phyloP scores from a whole-genome alignment of 73 alveolate species.

The Symbiodinium pilosum region DNA sequence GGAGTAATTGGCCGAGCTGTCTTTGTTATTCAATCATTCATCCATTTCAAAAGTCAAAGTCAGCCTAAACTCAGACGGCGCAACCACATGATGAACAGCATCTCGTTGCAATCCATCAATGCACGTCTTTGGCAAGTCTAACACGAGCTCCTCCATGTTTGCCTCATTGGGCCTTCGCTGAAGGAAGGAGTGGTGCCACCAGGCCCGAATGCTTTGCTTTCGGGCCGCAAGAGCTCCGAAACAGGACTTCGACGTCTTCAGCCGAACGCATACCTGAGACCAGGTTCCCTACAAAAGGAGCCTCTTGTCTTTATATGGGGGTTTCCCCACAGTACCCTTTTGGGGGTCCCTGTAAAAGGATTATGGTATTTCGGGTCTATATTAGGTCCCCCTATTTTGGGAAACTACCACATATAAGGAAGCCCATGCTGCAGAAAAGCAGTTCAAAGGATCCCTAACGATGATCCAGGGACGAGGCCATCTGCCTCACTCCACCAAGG shows the following conservation, averaged over 20 bases:
- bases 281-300: no score
- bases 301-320: no score
- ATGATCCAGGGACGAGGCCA: no score
- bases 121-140: slow-evolving; percentile 87
- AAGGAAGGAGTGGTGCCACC: slow-evolving; percentile 13
- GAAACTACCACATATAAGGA: no score
- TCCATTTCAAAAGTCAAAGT: slow-evolving; percentile 25
- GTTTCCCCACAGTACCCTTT: no score
- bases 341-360: no score
- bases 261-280: neutral
- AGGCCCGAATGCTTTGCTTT: neutral
- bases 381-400: no score
- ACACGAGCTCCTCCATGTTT: neutral
- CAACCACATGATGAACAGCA: slow-evolving; percentile 50
- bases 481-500: neutral
- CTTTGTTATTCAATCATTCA: neutral
- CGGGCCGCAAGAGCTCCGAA: neutral
- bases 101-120: slow-evolving; percentile 87
- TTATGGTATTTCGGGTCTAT: no score
- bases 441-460: no score
- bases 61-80: slow-evolving; percentile 64
- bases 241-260: neutral
- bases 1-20: neutral
- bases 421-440: no score
- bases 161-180: neutral